These are phyloP conservation scores for Aristolochia californica DNA, from an alignment of 164 flowering plant species.

Conservation along the genomic window DNA sequence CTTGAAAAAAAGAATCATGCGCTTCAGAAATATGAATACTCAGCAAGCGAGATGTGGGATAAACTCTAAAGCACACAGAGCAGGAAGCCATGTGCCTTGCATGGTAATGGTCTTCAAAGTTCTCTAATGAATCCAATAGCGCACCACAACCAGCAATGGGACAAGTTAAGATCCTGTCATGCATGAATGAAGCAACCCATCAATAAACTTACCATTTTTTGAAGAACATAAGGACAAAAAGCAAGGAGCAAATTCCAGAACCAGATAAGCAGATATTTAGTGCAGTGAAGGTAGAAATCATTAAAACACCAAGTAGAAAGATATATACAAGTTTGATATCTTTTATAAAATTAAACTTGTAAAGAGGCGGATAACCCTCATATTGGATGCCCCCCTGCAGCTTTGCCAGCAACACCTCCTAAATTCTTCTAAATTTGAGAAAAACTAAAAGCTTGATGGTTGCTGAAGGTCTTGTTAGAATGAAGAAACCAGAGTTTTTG, in stretches of 20 bases:
- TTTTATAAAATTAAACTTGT: too few relatives aligned
- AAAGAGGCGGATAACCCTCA: too few relatives aligned
- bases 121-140: conserved; percentile 49
- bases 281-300: not conserved
- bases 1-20: conserved; percentile 94
- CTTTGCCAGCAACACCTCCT: too few relatives aligned
- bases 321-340: not conserved
- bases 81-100: conserved; percentile 86
- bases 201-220: conserved; percentile 1
- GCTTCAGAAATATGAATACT: conserved; percentile 94
- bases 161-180: conserved; percentile 50
- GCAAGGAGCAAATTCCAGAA: too few relatives aligned
- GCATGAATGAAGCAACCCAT: conserved; percentile 20
- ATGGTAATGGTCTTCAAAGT: conserved; percentile 85
- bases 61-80: conserved; percentile 86
- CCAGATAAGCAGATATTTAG: too few relatives aligned
- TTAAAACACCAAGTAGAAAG: not conserved
- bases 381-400: too few relatives aligned
- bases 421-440: too few relatives aligned
- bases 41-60: conserved; percentile 80
- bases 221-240: not conserved
- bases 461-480: too few relatives aligned
- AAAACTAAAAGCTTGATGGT: too few relatives aligned
- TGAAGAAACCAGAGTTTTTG: too few relatives aligned
- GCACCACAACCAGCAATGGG: conserved; percentile 88